Base-by-base conservation (phyloP, 163 green algal species). In the Chlorella variabilis region DNA sequence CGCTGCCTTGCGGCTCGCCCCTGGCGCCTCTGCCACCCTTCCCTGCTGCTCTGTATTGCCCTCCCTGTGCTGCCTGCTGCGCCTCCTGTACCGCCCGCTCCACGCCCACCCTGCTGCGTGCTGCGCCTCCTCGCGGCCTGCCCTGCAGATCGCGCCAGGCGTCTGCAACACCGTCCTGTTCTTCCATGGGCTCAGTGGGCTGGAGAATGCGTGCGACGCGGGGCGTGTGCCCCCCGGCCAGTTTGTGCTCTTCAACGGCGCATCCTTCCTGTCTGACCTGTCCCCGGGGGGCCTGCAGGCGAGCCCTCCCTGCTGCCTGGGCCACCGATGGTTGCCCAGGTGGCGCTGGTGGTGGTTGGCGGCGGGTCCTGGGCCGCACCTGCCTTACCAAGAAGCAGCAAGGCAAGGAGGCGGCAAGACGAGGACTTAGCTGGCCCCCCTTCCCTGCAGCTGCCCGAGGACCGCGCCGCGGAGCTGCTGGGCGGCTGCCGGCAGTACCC, bases 231-330 rank as follows among this genome's bases (percentile, higher is more conserved):
- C 58, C 15, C 77, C 49, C n/a, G 87, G 87, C 17, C 75, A 84
- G 45, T 86, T 80, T 61, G 83, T 93, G 48, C 71, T 93, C 1
- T 93, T 93, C 87, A 93, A 93, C 78, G 89, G 89, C 20, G 89
- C 87, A 20, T 90, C 85, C 18, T 83, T 93, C 65, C 74, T 93
- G 36, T 39, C 85, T 0, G 88, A 92, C 81, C 75, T 68, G 38
- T 61, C 39, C 29, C 58, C 75, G 4, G 62, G 41, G 4, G 56
- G 34, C 41, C 56, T 78, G 23, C 63, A 69, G 68, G 71, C 38
- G 68, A 2, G 38, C 34, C n/a, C n/a, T n/a, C n/a, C n/a, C n/a
- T n/a, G n/a, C n/a, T n/a, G n/a, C n/a, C n/a, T n/a, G n/a, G 2
- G 36, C 5, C 67, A 21, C 54, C 41, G 59, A 65, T 78, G 63